Evolutionary conservation across 2,329 filamentous ascomycete species (phyloP).

Genomic region (Nemania serpens): DNA sequence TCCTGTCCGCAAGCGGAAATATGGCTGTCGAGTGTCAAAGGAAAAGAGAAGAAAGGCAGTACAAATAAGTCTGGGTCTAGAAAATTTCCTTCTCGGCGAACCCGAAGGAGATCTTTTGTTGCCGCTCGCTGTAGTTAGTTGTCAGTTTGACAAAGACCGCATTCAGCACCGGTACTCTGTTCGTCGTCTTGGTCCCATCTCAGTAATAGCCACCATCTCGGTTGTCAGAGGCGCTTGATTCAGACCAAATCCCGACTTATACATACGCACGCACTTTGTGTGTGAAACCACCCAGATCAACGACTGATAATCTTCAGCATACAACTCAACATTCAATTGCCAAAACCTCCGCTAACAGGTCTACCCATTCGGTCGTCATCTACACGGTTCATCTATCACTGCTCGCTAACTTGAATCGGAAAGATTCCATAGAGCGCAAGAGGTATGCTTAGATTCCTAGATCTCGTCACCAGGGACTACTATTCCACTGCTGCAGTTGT

Average conservation of each 20-base stretch:
- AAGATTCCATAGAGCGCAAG: constrained; percentile 4
- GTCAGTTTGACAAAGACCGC: constrained; percentile 37
- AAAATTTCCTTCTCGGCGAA: constrained; percentile 33
- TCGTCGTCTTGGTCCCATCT: constrained; percentile 20
- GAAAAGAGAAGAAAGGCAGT: constrained; percentile 31
- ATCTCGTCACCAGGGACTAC: constrained; percentile 1
- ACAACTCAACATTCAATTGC: neutral
- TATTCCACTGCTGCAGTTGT: neutral
- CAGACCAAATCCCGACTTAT: constrained; percentile 10
- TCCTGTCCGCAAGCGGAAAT: constrained; percentile 41
- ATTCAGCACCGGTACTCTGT: constrained; percentile 25
- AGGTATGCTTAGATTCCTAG: neutral
- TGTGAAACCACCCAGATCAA: constrained; percentile 12
- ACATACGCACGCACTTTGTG: constrained; percentile 12
- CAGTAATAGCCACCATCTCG: constrained; percentile 23
- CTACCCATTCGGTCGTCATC: neutral
- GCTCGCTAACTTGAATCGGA: constrained; percentile 5
- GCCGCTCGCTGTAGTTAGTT: constrained; percentile 24
- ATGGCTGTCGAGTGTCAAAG: constrained; percentile 32
- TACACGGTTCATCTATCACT: neutral
- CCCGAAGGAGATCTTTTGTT: constrained; percentile 33
- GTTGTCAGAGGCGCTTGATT: constrained; percentile 18
- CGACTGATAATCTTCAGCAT: constrained; percentile 2
- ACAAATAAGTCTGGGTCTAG: constrained; percentile 41
- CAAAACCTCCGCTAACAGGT: neutral